Evolutionary conservation across 2,329 filamentous ascomycete species (phyloP), one percentile per base, ranked within the genome.

Genomic region (Sarocladium strictum): DNA sequence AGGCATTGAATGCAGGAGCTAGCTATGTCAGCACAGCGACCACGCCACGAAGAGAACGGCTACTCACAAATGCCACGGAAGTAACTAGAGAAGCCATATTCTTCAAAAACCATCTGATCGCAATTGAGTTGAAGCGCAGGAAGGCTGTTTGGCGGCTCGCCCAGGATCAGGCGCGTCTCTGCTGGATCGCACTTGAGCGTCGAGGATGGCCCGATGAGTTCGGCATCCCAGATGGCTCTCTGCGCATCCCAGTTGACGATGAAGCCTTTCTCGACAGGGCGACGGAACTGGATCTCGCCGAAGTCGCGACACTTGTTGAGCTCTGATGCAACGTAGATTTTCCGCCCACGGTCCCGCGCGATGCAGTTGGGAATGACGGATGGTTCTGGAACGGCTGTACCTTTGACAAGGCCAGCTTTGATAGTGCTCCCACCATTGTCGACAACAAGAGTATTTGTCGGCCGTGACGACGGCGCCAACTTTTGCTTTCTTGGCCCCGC

Each of bases 21-120:
- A n/a, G 58, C 6, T 23, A 7, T 38, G 35, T 21, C 11, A 21
- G 21, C 14, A 29, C 15, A 49, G 23, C 17, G n/a, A 15, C 47
- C 3, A 14, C 5, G 47, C 27, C 3, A 14, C 14, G 14, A 11
- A 11, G 21, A 33, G 47, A 3, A 10, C 21, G 6, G 23, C 14
- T 21, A 62, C 74, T 56, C 67, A 82, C 89, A 89, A 59, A 89
- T 75, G 55, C 83, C 85, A 57, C 94, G 83, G 60, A 87, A 87
- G 71, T 96, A 96, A 60, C 88, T 87, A 11, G 86, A 82, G 70
- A 99, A 99, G 2, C 90, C 90, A 73, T 94, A 99, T 67, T 97
- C 92, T 67, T 99, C 94, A 75, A 99, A 97, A 1, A 97, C 83
- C 65, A 99, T 90, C 74, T 99, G 93, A 65, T 99, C 94, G 62